Percentiles rank a stretch among this genome's conserved stretches.
phyloP scores from a whole-genome alignment of 257 asterid genomes.

The Penstemon barbatus region DNA sequence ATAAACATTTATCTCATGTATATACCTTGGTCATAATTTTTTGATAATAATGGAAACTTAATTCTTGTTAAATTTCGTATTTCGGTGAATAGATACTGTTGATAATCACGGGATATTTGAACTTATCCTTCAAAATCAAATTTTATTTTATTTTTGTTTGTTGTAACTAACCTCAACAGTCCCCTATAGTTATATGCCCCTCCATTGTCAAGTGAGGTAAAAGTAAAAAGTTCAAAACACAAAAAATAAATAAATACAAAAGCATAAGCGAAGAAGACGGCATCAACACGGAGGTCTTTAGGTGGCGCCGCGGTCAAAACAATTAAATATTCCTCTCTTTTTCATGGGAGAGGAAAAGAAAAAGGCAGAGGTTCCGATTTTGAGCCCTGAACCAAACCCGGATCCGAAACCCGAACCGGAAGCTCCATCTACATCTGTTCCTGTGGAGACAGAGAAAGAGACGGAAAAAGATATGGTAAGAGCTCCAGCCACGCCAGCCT shows the following conservation, averaged over 20 bases:
- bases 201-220: not conserved
- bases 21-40: no score
- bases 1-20: no score
- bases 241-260: not conserved
- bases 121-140: no score
- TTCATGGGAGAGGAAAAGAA: conserved; percentile 44
- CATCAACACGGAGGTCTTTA: conserved; percentile 28
- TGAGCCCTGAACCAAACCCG: conserved; percentile 25
- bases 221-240: not conserved
- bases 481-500: conserved; percentile 32
- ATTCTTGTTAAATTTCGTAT: no score
- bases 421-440: conserved; percentile 29
- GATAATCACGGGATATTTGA: no score
- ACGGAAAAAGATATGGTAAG: conserved; percentile 37
- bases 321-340: conserved; percentile 4
- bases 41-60: no score
- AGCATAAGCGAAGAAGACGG: conserved; percentile 26
- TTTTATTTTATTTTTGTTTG: no score
- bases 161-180: no score
- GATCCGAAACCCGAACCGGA: conserved; percentile 19
- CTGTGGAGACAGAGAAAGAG: conserved; percentile 32
- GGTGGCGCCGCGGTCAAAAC: conserved; percentile 27
- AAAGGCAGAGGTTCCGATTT: conserved; percentile 14
- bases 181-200: not conserved
- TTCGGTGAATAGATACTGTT: no score